A percentile compares a stretch with the other conserved stretches of the same genome.
These are phyloP conservation scores for Mycena indigotica DNA, from an alignment of 768 basidiomycete genomes.

Conservation along the genomic window DNA sequence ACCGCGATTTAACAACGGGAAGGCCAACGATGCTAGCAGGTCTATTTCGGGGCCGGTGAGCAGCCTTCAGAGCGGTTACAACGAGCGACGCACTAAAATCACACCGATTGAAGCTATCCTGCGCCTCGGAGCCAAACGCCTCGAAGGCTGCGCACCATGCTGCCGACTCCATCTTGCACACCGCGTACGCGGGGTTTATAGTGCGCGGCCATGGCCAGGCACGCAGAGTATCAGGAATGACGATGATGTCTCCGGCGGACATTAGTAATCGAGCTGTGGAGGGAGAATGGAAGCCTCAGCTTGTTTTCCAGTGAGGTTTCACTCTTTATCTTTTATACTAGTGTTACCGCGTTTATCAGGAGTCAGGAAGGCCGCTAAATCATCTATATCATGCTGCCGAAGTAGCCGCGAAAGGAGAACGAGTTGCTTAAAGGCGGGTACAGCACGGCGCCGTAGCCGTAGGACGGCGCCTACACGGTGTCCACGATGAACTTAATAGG, in stretches of 20 bases:
- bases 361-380: too few species aligned
- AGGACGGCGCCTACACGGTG: too few species aligned
- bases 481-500: too few species aligned
- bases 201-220: conserved; percentile 34
- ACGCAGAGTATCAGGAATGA: conserved; percentile 28
- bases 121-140: conserved; percentile 27
- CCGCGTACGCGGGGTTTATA: conserved; percentile 30
- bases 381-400: too few species aligned
- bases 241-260: background rate
- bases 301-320: too few species aligned
- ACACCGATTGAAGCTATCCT: conserved; percentile 31
- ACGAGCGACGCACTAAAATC: conserved; percentile 43
- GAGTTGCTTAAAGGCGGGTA: too few species aligned
- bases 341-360: too few species aligned
- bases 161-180: conserved; percentile 28
- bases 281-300: too few species aligned
- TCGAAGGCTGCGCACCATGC: conserved; percentile 32
- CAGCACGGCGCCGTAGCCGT: too few species aligned
- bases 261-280: too few species aligned
- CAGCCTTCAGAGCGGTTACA: background rate
- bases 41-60: conserved; percentile 26
- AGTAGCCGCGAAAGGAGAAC: too few species aligned
- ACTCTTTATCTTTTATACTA: too few species aligned
- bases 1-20: conserved; percentile 38
- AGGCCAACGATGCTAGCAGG: conserved; percentile 42